Base-by-base conservation (phyloP, 768 basidiomycete species). In the Lenzites betulinus region DNA sequence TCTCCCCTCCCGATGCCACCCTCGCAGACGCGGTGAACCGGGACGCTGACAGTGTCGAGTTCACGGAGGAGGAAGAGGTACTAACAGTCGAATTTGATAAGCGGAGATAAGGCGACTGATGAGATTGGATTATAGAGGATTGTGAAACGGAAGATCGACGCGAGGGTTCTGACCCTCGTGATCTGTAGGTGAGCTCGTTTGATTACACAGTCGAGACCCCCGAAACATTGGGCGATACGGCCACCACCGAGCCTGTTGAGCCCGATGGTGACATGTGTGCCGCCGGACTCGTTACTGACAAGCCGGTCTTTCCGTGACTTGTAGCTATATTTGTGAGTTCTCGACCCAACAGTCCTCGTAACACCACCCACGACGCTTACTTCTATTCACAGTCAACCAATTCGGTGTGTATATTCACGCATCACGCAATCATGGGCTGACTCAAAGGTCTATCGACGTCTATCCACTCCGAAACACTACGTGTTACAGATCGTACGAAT, bases 131-230 rank as follows among this genome's bases (percentile, higher is more conserved):
- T 7, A 18, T 44, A 83, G 81, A 75, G 64, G 60, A 70, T 64
- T 12, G 82, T 84, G 23, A 75, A 71, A 53, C 73, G 74, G 38
- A 85, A 83, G 69, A 83, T 84, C 46, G 83, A 85, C 64, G 70
- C 72, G n/a, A 73, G 73, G 8, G 78, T 84, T 4, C 73, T 85
- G 44, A 78, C 81, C 1, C 65, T 85, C 51, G 78, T 84, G 18
- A 74, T 84, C 8, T 75, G 71, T 66, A 83, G 81, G 81, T 81
- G 48, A 38, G 74, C 67, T 25, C 42, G 56, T 20, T 12, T 25
- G 38, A 7, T 18, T 28, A 33, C 23, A 7, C 25, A 4, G 23
- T 46, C 22, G 12, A 13, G 44, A 25, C 4, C 11, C 11, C 30
- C 30, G 30, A 33, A 5, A 33, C 11, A 11, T 33, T 11, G 30